Conservation (phyloP, 345 rosid species). For the Acer campestre region DNA sequence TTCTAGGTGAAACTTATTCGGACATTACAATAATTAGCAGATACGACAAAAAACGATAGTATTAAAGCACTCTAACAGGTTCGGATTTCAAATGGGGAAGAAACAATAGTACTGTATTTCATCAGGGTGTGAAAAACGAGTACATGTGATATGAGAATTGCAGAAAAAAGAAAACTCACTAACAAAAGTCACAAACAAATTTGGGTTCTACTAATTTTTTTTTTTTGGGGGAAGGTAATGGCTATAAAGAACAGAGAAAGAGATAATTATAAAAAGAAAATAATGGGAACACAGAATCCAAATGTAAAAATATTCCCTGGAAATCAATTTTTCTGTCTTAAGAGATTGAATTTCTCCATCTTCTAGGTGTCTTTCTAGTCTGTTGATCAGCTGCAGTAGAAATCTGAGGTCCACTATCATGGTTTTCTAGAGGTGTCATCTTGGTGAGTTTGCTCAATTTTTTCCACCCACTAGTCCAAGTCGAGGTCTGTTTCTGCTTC, state of each 20-base stretch:
- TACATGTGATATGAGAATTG: conserved; percentile 6
- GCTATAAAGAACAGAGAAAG: conserved; percentile 6
- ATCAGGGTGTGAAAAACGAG: neutral
- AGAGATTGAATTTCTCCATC: conserved; percentile 97
- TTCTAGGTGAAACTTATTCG: neutral
- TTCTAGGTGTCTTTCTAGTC: conserved; percentile 70
- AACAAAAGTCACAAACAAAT: conserved; percentile 15
- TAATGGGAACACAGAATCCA: conserved; percentile 7
- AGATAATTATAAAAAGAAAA: neutral
- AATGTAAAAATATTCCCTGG: neutral
- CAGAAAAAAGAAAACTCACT: conserved; percentile 14
- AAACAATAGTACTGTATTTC: neutral
- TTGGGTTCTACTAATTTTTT: neutral
- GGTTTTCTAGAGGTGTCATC: conserved; percentile 61
- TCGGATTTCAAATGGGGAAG: neutral
- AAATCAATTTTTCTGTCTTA: conserved; percentile 20
- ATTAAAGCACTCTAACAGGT: neutral
- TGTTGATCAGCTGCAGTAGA: conserved; percentile 47
- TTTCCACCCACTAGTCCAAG: conserved; percentile 94
- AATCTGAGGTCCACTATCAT: conserved; percentile 55
- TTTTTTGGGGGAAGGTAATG: neutral
- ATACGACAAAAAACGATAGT: too few species aligned
- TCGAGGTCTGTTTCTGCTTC: conserved; percentile 67
- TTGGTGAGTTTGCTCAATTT: conserved; percentile 81
- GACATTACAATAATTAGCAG: too few species aligned